Percentiles rank a stretch among this genome's conserved stretches.
These are phyloP conservation scores for Cladosporium sp. DNA, from an alignment of 2,329 filamentous ascomycete species.

Conservation along the genomic window DNA sequence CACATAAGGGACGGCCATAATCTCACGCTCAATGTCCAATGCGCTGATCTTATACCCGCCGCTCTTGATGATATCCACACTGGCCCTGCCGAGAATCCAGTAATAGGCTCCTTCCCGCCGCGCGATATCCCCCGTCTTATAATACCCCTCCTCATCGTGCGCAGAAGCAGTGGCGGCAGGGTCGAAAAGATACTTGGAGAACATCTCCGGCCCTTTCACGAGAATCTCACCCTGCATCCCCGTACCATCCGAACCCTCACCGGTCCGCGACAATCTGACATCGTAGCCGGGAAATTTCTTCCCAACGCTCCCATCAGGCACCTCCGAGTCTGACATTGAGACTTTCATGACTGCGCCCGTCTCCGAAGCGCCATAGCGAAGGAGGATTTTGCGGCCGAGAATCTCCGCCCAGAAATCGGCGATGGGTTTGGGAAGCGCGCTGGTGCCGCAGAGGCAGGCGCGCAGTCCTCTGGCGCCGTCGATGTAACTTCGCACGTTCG, in stretches of 20 bases:
- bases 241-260: slow-evolving; percentile 26
- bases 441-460: slow-evolving; percentile 44
- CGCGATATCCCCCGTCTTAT: slow-evolving; percentile 33
- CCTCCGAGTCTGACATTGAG: slow-evolving; percentile 38
- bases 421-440: slow-evolving; percentile 47
- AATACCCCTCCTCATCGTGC: slow-evolving; percentile 30
- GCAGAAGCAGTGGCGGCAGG: slow-evolving; percentile 27
- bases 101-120: slow-evolving; percentile 43
- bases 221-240: slow-evolving; percentile 44
- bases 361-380: slow-evolving; percentile 50
- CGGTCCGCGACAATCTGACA: slow-evolving; percentile 39
- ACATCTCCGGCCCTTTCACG: slow-evolving; percentile 35
- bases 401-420: slow-evolving; percentile 48
- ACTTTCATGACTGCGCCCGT: slow-evolving; percentile 48
- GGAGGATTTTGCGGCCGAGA: slow-evolving; percentile 41
- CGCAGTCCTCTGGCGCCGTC: slow-evolving; percentile 39
- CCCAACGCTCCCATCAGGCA: slow-evolving; percentile 43
- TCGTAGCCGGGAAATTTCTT: slow-evolving; percentile 46
- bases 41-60: slow-evolving; percentile 55
- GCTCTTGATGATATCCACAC: slow-evolving; percentile 52
- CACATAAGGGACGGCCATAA: slow-evolving; percentile 46
- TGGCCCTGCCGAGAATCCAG: slow-evolving; percentile 51
- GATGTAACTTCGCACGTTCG: slow-evolving; percentile 37
- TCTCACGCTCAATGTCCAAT: slow-evolving; percentile 51
- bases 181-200: slow-evolving; percentile 31